These are phyloP conservation scores for Sarocladium kiliense DNA, from an alignment of 2,329 filamentous ascomycete species.

Conservation along the genomic window DNA sequence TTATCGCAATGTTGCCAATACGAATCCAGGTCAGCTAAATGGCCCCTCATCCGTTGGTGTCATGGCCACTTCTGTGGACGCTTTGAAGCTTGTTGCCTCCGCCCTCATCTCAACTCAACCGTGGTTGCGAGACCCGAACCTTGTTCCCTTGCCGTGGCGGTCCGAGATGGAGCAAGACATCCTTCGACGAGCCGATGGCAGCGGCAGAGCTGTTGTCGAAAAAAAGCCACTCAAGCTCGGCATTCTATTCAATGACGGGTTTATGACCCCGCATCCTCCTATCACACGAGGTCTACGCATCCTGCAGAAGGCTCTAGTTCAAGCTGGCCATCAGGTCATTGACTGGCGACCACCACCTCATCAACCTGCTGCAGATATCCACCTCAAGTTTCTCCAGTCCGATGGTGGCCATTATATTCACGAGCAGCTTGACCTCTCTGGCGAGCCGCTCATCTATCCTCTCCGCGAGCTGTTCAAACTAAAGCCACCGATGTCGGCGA, in stretches of 20 bases:
- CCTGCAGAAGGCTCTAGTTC: not conserved
- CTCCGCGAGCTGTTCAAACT: not conserved
- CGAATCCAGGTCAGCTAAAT: slow-evolving; percentile 28
- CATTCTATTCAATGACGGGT: not conserved
- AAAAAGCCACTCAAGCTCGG: not conserved
- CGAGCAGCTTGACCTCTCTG: not conserved
- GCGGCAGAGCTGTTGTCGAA: not conserved
- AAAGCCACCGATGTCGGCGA: not conserved
- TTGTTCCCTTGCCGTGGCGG: slow-evolving; percentile 30
- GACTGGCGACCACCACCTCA: not conserved
- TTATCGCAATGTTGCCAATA: slow-evolving; percentile 26
- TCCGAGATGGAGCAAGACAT: not conserved
- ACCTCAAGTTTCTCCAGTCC: not conserved
- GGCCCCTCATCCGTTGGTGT: slow-evolving; percentile 27
- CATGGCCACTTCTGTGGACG: slow-evolving; percentile 20
- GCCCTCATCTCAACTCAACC: slow-evolving; percentile 25
- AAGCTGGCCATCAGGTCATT: not conserved
- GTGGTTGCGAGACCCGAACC: slow-evolving; percentile 30
- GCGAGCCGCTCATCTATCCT: not conserved
- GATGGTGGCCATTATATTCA: not conserved
- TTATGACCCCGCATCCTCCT: not conserved
- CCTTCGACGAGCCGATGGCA: not conserved
- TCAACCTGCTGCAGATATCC: not conserved
- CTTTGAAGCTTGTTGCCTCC: slow-evolving; percentile 16
- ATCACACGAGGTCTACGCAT: not conserved